Evolutionary conservation across 176 grass and related monocot genomes (phyloP).

Genomic region (Hordeum vulgare): DNA sequence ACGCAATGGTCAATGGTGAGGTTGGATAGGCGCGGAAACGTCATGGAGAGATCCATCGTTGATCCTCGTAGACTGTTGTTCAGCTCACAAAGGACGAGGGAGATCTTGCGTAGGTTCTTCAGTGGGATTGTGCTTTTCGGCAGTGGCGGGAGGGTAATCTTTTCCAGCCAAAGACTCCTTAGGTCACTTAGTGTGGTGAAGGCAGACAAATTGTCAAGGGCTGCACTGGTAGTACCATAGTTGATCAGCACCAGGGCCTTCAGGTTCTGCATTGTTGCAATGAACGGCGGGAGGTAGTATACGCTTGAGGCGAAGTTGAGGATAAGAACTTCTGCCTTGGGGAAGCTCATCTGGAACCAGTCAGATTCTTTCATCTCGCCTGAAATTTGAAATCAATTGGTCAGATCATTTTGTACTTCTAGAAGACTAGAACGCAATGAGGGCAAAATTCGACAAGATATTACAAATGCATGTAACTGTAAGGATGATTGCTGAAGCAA

Average conservation of each 20-base stretch:
- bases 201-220: constrained; percentile 64
- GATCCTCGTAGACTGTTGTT: constrained; percentile 65
- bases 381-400: constrained; percentile 34
- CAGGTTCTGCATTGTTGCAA: constrained; percentile 78
- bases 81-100: constrained; percentile 73
- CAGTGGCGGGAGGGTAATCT: constrained; percentile 71
- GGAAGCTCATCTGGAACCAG: constrained; percentile 93
- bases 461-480: background rate
- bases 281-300: constrained; percentile 81
- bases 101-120: constrained; percentile 74
- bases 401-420: constrained; percentile 21
- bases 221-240: constrained; percentile 38
- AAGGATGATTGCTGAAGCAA: background rate
- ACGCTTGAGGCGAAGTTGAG: constrained; percentile 71
- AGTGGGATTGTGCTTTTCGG: constrained; percentile 84
- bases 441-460: background rate
- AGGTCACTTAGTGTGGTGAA: constrained; percentile 57
- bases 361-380: constrained; percentile 95
- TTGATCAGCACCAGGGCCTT: constrained; percentile 89
- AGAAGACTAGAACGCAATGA: background rate
- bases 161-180: constrained; percentile 90
- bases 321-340: constrained; percentile 93
- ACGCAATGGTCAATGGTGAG: constrained; percentile 93
- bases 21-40: constrained; percentile 71
- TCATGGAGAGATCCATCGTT: constrained; percentile 73